These are phyloP conservation scores for Podila verticillata DNA, from an alignment of 192 early-diverging fungal genomes.

Conservation along the genomic window DNA sequence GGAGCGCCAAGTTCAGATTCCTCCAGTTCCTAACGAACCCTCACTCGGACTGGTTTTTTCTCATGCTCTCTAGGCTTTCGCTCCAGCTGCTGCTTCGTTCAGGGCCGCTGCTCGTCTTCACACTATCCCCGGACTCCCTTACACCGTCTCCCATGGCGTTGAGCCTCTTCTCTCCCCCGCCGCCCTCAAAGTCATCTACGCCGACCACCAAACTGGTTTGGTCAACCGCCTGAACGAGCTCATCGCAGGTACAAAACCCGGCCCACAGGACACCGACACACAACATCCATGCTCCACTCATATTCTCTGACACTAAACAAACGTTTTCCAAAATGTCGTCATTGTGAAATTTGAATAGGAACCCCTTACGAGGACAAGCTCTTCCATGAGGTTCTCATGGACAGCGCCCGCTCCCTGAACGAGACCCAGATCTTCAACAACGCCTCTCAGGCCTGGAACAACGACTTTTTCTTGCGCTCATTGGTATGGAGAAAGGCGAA, in stretches of 20 bases:
- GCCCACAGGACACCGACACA: background rate
- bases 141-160: constrained; percentile 26
- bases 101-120: constrained; percentile 37
- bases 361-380: constrained; percentile 45
- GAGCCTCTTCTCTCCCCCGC: constrained; percentile 32
- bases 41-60: no score
- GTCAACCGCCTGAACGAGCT: constrained; percentile 53
- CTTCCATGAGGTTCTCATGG: constrained; percentile 42
- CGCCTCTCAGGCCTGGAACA: constrained; percentile 57
- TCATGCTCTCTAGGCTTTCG: background rate
- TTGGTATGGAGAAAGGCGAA: constrained; percentile 26
- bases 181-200: constrained; percentile 47
- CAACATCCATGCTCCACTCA: background rate
- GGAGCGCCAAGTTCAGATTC: no score
- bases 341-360: constrained; percentile 1
- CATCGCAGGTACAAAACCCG: constrained; percentile 33
- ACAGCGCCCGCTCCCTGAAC: constrained; percentile 45
- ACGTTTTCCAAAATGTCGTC: background rate
- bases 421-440: constrained; percentile 55
- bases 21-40: no score
- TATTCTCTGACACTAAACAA: background rate
- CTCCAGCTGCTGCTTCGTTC: constrained; percentile 13
- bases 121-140: constrained; percentile 38
- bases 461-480: constrained; percentile 56
- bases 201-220: constrained; percentile 43